Base-by-base conservation (phyloP, 2,329 filamentous ascomycete genomes). In the Diplodia seriata region DNA sequence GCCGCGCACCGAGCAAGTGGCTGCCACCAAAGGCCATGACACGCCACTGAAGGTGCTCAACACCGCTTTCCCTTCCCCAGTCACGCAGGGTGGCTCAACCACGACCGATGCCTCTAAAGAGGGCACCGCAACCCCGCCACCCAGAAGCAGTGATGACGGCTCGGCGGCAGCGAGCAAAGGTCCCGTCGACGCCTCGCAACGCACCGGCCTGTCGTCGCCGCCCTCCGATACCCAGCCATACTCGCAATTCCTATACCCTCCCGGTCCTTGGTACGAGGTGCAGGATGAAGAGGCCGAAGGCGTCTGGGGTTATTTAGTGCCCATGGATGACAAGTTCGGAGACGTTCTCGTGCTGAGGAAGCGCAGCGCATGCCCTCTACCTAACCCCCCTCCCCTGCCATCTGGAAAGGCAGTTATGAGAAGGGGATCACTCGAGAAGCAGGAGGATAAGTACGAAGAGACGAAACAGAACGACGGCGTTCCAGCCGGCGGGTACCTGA, bases 291-390 rank as follows among this genome's bases (percentile, higher is more conserved):
- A 86, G 68, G 86, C 87, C 55, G 91, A 97, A 77, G 93, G 93
- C 9, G 93, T 98, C 1, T 99, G 95, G 95, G 96, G 96, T 14
- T 99, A 98, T 75, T 84, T 99, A 5, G 87, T 97, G 66, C 93
- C 94, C 1, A 82, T 97, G 29, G 90, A 94, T 75, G 85, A 86
- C 64, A 87, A 86, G 71, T 89, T 90, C 66, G 90, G 88, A 79
- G 81, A 91, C 78, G 79, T 85, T 4, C 78, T 97, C 80, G 91
- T 96, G 8, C 79, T 99, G 77, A 90, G 87, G 79, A 92, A 88
- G 74, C 86, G 94, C 67, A 86, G 85, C 69, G 85, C 87, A 43
- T 97, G 93, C 76, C 88, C 90, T 0, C 78, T 87, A 15, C 83
- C 89, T 12, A 74, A 78, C 70, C 71, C 77, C 38, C 73, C 78